phyloP scores from a whole-genome alignment of 2,329 filamentous ascomycete species.

The Alternaria sp. region DNA sequence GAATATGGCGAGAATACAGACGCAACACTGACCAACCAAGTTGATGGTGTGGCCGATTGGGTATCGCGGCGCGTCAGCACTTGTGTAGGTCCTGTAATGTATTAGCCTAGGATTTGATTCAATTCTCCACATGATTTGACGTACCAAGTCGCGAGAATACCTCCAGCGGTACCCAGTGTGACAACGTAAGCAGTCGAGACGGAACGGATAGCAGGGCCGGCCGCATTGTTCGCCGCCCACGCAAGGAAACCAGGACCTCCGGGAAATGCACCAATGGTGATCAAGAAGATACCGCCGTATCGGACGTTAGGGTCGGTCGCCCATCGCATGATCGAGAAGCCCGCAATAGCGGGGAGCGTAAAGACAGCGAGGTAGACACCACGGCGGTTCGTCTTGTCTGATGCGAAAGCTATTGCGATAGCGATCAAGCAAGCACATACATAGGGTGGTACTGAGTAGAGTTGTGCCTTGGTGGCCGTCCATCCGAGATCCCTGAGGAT shows the following conservation, averaged over 20 bases:
- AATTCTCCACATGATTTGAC: neutral
- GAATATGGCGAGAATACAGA: conserved; percentile 53
- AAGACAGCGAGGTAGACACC: conserved; percentile 48
- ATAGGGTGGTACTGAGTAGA: conserved; percentile 50
- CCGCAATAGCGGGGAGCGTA: conserved; percentile 54
- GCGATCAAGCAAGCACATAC: conserved; percentile 46
- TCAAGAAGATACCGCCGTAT: conserved; percentile 63
- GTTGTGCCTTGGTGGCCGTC: conserved; percentile 47
- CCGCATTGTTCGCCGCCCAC: conserved; percentile 66
- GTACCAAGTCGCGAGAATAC: conserved; percentile 62
- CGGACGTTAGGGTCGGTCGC: conserved; percentile 63
- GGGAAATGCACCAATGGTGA: conserved; percentile 63
- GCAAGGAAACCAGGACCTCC: conserved; percentile 64
- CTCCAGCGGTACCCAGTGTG: conserved; percentile 69
- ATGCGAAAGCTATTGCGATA: conserved; percentile 45
- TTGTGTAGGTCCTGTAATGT: conserved; percentile 59
- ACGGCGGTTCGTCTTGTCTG: conserved; percentile 47
- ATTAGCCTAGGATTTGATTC: conserved; percentile 58
- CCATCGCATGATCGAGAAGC: conserved; percentile 62
- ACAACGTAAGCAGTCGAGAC: conserved; percentile 65
- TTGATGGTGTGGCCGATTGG: conserved; percentile 74
- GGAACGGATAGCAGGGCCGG: conserved; percentile 63
- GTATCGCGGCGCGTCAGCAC: conserved; percentile 67
- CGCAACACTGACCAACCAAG: conserved; percentile 56
- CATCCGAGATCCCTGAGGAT: conserved; percentile 48